phyloP scores from a whole-genome alignment of 306 rosid species.

The Acacia confusa region DNA sequence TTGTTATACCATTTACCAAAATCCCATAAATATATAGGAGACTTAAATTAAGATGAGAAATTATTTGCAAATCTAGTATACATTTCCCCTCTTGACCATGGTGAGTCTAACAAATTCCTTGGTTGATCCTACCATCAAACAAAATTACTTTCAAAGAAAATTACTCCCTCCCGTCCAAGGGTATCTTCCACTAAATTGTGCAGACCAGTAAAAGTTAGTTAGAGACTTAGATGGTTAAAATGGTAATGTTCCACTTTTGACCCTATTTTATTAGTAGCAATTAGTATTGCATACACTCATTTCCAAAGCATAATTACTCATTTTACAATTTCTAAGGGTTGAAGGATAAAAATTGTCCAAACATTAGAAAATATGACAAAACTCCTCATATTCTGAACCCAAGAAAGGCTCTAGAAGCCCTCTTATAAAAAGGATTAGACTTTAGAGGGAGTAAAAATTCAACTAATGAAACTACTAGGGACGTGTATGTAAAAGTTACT shows the following conservation, averaged over 20 bases:
- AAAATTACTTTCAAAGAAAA: not conserved
- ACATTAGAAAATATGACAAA: too few relatives aligned
- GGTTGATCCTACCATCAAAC: constrained; percentile 1
- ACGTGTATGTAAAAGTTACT: not conserved
- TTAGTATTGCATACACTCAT: not conserved
- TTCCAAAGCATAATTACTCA: not conserved
- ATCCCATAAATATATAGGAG: not conserved
- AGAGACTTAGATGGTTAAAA: not conserved
- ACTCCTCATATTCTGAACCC: not conserved
- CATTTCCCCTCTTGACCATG: not conserved
- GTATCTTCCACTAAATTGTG: not conserved
- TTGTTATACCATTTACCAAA: not conserved
- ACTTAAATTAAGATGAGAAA: constrained; percentile 6
- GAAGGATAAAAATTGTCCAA: not conserved
- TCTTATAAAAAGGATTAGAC: not conserved
- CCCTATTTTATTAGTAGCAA: not conserved
- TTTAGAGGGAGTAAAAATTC: not conserved
- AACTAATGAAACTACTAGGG: not conserved
- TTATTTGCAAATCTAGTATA: not conserved
- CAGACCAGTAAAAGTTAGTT: not conserved
- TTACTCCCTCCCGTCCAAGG: not conserved
- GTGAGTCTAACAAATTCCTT: not conserved
- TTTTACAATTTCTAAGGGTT: not conserved
- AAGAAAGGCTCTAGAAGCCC: not conserved
- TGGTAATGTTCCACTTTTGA: not conserved